A percentile compares a stretch with the other conserved stretches of the same genome.
Evolutionary conservation across 2,329 filamentous ascomycete species (phyloP).

Genomic region (Colletotrichum orchidophilum): DNA sequence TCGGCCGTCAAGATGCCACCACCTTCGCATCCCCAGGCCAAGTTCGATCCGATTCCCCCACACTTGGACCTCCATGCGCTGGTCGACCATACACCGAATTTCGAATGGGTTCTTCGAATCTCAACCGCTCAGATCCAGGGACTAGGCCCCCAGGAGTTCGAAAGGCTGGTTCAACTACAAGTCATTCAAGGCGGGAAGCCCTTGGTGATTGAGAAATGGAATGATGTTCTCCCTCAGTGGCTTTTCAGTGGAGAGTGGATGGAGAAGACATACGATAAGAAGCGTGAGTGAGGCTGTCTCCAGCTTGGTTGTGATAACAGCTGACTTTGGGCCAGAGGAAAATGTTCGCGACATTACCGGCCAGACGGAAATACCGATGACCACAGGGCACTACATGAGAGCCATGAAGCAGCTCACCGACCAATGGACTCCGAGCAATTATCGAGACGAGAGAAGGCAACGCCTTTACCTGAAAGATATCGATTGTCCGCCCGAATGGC

Average conservation of each 20-base stretch:
- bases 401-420: slow-evolving; percentile 86
- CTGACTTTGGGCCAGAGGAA: slow-evolving; percentile 68
- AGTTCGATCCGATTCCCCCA: slow-evolving; percentile 91
- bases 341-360: slow-evolving; percentile 82
- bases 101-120: slow-evolving; percentile 86
- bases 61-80: slow-evolving; percentile 81
- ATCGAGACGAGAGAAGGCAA: slow-evolving; percentile 81
- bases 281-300: slow-evolving; percentile 62
- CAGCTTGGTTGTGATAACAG: neutral
- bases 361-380: slow-evolving; percentile 81
- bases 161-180: slow-evolving; percentile 84
- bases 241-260: slow-evolving; percentile 87
- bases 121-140: slow-evolving; percentile 80
- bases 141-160: slow-evolving; percentile 81
- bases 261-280: slow-evolving; percentile 79
- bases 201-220: slow-evolving; percentile 90
- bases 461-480: slow-evolving; percentile 97
- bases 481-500: slow-evolving; percentile 90
- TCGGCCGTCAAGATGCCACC: slow-evolving; percentile 71
- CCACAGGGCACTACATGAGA: slow-evolving; percentile 88
- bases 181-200: slow-evolving; percentile 88
- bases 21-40: slow-evolving; percentile 80
- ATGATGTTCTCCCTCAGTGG: slow-evolving; percentile 76
- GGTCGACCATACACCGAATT: slow-evolving; percentile 83
- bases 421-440: slow-evolving; percentile 81